Base-by-base conservation (phyloP, 1,284 basidiomycete genomes). In the Hemileia vastatrix region DNA sequence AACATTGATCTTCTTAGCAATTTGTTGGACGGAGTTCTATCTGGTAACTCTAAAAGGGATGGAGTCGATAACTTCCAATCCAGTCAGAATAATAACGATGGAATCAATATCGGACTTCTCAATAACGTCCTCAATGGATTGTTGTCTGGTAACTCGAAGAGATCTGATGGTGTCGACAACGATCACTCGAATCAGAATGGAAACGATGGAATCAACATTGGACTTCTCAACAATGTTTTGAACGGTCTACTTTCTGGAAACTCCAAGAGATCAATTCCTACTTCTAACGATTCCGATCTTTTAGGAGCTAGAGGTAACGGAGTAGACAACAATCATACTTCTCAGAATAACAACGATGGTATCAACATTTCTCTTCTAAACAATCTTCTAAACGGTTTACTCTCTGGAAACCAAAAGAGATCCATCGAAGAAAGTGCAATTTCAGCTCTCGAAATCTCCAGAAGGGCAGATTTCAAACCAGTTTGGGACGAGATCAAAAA, bases 401-500 rank as follows among this genome's bases (percentile, higher is more conserved):
- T 69, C 11, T 57, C 59, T 48, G 54, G 54, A 31, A 31, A 31
- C 18, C 15, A 40, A 15, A 40, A 27, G 27, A 27, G 27, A 27
- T 27, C 27, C 27, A 27, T 27, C 27, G 27, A 27, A 27, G 27
- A 27, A 27, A 27, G 27, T 27, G 27, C 27, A 27, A 27, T 27
- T 27, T 27, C 27, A 27, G 27, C 27, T 27, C 27, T 27, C 27
- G 27, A 27, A 27, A 27, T 27, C 27, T 27, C 27, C 27, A 63
- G 36, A 11, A 66, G 68, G 6, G 68, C 68, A 19, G 68, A 70
- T 32, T 68, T 70, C 53, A 51, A 56, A n/a, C 68, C 67, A 32
- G 67, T 70, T 45, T 70, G 68, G 68, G 18, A 11, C 24, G 66
- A 68, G 65, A 60, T 70, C 45, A 68, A 69, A 64, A 63, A 65